These are phyloP conservation scores for Kazachstania taianensis DNA, from an alignment of 805 yeast genomes.

Conservation along the genomic window DNA sequence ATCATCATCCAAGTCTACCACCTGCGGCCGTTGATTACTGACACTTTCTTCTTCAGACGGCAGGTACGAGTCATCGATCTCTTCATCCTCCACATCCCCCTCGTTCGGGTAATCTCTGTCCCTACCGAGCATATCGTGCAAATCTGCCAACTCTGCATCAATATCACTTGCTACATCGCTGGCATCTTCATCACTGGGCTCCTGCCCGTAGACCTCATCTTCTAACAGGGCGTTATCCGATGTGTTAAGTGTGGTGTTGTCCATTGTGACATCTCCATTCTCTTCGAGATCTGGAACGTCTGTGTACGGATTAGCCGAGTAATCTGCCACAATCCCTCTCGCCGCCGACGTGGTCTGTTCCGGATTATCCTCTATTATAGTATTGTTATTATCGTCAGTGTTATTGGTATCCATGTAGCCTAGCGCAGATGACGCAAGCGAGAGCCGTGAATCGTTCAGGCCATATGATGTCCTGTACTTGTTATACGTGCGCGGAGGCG, in stretches of 20 bases:
- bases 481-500: too few relatives aligned
- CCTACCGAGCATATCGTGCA: background rate
- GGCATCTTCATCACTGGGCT: constrained; percentile 8
- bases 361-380: too few relatives aligned
- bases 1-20: too few relatives aligned
- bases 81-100: background rate
- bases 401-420: background rate
- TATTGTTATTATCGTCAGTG: background rate
- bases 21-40: constrained; percentile 50
- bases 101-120: constrained; percentile 2
- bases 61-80: constrained; percentile 4
- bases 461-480: constrained; percentile 2
- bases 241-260: constrained; percentile 23
- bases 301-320: constrained; percentile 12
- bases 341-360: too few relatives aligned
- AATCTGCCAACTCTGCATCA: constrained; percentile 25
- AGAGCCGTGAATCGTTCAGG: background rate
- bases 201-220: constrained; percentile 19
- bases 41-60: constrained; percentile 4
- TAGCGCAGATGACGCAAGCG: background rate
- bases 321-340: constrained; percentile 2
- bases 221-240: constrained; percentile 27
- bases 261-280: constrained; percentile 38
- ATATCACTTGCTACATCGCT: constrained; percentile 20
- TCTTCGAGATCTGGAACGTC: constrained; percentile 65